These are phyloP conservation scores for Kazachstania sp. DNA, from an alignment of 1,139 yeast species.

Conservation along the genomic window DNA sequence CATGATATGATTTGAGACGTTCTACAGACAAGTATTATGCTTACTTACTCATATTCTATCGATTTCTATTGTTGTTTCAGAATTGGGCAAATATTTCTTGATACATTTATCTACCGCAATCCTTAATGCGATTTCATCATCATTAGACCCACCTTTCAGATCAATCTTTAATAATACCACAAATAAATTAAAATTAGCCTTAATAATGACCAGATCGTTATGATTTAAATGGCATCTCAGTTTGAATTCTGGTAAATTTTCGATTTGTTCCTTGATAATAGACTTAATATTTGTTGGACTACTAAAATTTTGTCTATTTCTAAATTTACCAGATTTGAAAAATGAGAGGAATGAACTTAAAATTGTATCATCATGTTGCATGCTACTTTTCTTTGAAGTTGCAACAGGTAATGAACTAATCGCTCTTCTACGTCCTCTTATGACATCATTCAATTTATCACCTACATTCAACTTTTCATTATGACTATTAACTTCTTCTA, in stretches of 20 bases:
- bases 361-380: neutral
- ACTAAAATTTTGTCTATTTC: constrained; percentile 25
- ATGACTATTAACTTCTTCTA: neutral
- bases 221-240: constrained; percentile 36
- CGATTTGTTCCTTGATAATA: constrained; percentile 37
- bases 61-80: constrained; percentile 59
- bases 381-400: neutral
- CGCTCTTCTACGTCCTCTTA: constrained; percentile 6
- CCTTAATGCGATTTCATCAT: constrained; percentile 53
- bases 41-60: constrained; percentile 27
- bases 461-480: constrained; percentile 3
- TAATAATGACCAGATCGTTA: constrained; percentile 46
- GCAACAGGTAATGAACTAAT: constrained; percentile 10
- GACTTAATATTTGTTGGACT: constrained; percentile 36
- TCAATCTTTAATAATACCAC: constrained; percentile 47
- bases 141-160: constrained; percentile 63
- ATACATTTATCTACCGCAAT: constrained; percentile 47
- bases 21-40: too few species aligned
- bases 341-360: neutral
- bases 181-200: constrained; percentile 52
- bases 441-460: neutral
- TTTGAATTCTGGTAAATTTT: constrained; percentile 43
- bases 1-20: too few species aligned
- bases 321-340: neutral
- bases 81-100: constrained; percentile 26